Conservation (phyloP, 345 rosid genomes). For the Excoecaria cochinchinensis region DNA sequence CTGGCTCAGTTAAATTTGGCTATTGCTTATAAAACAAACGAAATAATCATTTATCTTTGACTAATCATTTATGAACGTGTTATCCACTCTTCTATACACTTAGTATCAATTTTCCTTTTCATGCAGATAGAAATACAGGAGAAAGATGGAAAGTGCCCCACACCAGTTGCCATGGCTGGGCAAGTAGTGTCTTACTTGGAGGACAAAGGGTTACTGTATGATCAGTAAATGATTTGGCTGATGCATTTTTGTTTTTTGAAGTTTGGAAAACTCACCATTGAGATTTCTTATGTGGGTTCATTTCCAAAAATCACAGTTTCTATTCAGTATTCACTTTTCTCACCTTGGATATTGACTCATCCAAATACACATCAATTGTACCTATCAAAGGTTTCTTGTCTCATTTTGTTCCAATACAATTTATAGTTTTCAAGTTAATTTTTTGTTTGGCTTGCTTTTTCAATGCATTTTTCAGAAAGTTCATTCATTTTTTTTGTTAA, state of each 20-base stretch:
- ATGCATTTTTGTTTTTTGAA: neutral
- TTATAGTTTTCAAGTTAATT: neutral
- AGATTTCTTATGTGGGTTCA: neutral
- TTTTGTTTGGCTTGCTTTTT: too few relatives aligned
- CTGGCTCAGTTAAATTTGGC: slow-evolving; percentile 7
- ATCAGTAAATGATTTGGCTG: slow-evolving; percentile 22
- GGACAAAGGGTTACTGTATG: slow-evolving; percentile 65
- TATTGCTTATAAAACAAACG: neutral
- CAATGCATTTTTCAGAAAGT: too few relatives aligned
- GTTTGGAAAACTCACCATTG: neutral
- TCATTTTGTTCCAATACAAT: neutral
- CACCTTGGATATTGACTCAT: neutral
- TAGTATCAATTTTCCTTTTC: neutral
- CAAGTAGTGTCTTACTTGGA: slow-evolving; percentile 68
- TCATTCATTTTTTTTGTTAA: too few relatives aligned
- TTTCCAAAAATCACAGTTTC: too few relatives aligned
- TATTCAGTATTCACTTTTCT: neutral
- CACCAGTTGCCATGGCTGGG: slow-evolving; percentile 70
- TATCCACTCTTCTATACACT: too few relatives aligned
- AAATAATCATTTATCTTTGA: neutral
- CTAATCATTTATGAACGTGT: neutral
- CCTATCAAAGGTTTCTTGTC: neutral
- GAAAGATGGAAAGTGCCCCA: slow-evolving; percentile 66
- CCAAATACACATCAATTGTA: neutral
- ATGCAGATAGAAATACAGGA: slow-evolving; percentile 67